Evolutionary conservation across 1,284 basidiomycete species (phyloP).

Genomic region (Sphaerobolus stellatus): DNA sequence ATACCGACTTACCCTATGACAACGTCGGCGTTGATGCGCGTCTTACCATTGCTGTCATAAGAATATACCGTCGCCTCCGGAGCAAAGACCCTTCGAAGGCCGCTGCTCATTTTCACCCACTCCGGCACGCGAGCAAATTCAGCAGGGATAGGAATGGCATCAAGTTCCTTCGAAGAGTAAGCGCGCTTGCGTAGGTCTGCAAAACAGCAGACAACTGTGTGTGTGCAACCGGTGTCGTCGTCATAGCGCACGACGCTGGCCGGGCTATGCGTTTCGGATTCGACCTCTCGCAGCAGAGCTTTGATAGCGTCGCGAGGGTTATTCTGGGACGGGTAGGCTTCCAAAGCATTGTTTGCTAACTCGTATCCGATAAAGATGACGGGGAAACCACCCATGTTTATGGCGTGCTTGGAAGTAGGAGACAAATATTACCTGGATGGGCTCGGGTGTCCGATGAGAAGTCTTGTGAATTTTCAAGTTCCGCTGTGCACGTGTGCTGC

Average conservation of each 20-base stretch:
- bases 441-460: no score
- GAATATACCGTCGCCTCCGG: not conserved
- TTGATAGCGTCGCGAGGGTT: not conserved
- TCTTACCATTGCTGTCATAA: not conserved
- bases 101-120: not conserved
- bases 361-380: conserved; percentile 1
- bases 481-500: no score
- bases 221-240: not conserved
- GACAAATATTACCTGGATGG: no score
- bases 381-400: not conserved
- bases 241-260: not conserved
- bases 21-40: no score
- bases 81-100: not conserved
- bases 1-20: no score
- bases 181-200: not conserved
- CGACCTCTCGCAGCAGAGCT: not conserved
- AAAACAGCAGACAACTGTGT: not conserved
- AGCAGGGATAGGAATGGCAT: not conserved
- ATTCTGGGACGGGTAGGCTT: not conserved
- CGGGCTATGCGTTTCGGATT: not conserved
- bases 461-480: no score
- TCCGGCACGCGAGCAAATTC: not conserved
- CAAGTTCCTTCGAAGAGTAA: not conserved
- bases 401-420: no score
- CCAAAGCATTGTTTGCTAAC: not conserved